Percentiles rank a stretch among this genome's conserved stretches.
These are phyloP conservation scores for Pyronema omphalodes DNA, from an alignment of 495 filamentous ascomycete species.

Conservation along the genomic window DNA sequence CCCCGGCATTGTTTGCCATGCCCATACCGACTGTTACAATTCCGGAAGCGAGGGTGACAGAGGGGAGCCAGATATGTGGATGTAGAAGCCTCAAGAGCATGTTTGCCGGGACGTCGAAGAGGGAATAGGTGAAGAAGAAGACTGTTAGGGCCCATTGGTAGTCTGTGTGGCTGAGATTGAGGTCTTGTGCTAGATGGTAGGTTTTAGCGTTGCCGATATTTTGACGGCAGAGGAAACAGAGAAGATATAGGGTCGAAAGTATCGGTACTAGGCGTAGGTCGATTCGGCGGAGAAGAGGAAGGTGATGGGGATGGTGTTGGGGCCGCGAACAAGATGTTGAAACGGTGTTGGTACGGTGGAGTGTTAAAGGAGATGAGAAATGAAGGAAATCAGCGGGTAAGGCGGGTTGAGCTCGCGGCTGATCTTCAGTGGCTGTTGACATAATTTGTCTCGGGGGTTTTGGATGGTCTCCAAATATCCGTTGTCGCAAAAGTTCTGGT, in stretches of 20 bases:
- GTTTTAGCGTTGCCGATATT: constrained; percentile 22
- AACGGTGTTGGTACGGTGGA: too few species aligned
- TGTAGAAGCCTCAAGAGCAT: constrained; percentile 44
- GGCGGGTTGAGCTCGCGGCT: too few species aligned
- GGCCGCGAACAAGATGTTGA: not conserved
- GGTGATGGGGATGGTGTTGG: not conserved
- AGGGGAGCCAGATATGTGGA: constrained; percentile 50
- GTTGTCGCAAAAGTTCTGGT: too few species aligned
- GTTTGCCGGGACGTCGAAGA: constrained; percentile 44
- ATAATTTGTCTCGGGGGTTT: too few species aligned
- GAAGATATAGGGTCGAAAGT: constrained; percentile 16
- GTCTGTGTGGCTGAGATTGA: constrained; percentile 8
- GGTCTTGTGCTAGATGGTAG: constrained; percentile 14
- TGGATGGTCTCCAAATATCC: too few species aligned
- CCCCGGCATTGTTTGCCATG: constrained; percentile 40
- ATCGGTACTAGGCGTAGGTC: constrained; percentile 20
- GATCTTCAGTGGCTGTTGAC: too few species aligned
- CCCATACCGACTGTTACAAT: constrained; percentile 48
- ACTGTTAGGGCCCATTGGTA: constrained; percentile 19
- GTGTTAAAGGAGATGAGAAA: too few species aligned
- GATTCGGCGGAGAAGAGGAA: constrained; percentile 11
- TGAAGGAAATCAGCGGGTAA: too few species aligned
- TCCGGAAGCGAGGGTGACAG: constrained; percentile 41
- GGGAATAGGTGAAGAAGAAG: constrained; percentile 17
- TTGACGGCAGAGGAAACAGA: constrained; percentile 21